These are phyloP conservation scores for Pyronema omphalodes DNA, from an alignment of 495 filamentous ascomycete genomes.

Conservation along the genomic window DNA sequence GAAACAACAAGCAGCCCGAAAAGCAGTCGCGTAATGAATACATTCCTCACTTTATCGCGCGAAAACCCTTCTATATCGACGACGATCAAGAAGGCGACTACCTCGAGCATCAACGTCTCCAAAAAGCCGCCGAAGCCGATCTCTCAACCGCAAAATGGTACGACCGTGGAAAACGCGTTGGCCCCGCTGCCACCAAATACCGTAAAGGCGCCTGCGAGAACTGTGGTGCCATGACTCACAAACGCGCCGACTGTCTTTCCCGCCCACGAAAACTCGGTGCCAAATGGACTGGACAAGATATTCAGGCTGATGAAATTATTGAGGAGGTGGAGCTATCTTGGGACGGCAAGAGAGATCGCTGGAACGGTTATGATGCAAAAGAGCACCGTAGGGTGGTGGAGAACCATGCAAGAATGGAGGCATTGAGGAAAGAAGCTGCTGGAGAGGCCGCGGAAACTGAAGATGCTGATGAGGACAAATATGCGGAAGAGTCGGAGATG, in stretches of 20 bases:
- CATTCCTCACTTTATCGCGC: constrained; percentile 94
- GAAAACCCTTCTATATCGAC: constrained; percentile 90
- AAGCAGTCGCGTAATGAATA: constrained; percentile 57
- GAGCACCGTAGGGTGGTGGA: constrained; percentile 74
- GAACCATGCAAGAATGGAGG: constrained; percentile 73
- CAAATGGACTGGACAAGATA: constrained; percentile 81
- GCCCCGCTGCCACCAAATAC: constrained; percentile 80
- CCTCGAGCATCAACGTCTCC: constrained; percentile 89
- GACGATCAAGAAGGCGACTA: constrained; percentile 70
- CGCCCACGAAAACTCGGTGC: constrained; percentile 80
- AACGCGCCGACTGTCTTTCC: constrained; percentile 80
- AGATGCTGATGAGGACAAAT: constrained; percentile 41
- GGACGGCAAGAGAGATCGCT: constrained; percentile 96
- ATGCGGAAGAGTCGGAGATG: constrained; percentile 96
- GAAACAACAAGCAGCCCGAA: constrained; percentile 20
- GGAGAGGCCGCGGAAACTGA: constrained; percentile 31
- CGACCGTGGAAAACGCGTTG: constrained; percentile 61
- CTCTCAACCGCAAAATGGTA: constrained; percentile 60
- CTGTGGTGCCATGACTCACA: constrained; percentile 92
- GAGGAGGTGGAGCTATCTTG: constrained; percentile 73
- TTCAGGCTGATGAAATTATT: constrained; percentile 78
- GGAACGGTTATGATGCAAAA: constrained; percentile 86
- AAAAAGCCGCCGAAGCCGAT: constrained; percentile 43
- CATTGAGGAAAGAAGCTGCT: constrained; percentile 40
- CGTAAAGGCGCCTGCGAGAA: constrained; percentile 97